phyloP scores from a whole-genome alignment of 2,329 filamentous ascomycete genomes.

The Cryphonectria parasitica region DNA sequence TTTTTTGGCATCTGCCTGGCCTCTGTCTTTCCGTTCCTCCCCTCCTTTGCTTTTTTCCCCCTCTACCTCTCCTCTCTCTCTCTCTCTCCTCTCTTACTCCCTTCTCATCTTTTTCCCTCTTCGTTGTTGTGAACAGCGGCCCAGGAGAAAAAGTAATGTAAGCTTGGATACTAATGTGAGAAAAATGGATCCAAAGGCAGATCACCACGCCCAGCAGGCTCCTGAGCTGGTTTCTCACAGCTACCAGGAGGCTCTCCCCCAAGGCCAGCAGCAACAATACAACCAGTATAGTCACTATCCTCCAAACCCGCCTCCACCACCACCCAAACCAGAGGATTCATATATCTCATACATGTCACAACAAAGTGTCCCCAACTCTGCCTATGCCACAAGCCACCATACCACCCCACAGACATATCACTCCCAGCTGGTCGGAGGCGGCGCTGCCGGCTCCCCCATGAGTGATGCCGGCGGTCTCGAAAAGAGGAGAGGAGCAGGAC shows the following conservation, averaged over 20 bases:
- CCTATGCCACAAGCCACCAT: conserved; percentile 24
- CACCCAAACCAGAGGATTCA: conserved; percentile 20
- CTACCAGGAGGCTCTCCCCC: conserved; percentile 24
- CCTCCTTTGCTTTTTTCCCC: background rate
- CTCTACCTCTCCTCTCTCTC: background rate
- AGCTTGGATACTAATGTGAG: conserved; percentile 8
- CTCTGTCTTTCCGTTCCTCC: background rate
- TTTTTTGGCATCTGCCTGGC: background rate
- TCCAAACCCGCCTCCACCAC: conserved; percentile 13
- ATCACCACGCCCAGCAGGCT: conserved; percentile 23
- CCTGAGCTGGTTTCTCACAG: conserved; percentile 20
- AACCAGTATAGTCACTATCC: conserved; percentile 18
- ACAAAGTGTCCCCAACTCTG: conserved; percentile 15
- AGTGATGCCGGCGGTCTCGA: background rate
- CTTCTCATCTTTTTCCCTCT: no score
- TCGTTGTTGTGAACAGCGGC: background rate
- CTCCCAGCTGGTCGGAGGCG: background rate
- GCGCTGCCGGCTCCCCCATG: background rate
- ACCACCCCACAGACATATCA: conserved; percentile 16
- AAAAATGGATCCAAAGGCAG: conserved; percentile 18
- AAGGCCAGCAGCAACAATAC: conserved; percentile 15
- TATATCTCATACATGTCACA: conserved; percentile 1
- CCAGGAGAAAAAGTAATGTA: background rate
- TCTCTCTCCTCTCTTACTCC: background rate
- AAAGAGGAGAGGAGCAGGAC: conserved; percentile 8